These are phyloP conservation scores for Aureobasidium sp. DNA, from an alignment of 2,329 filamentous ascomycete species.

Conservation along the genomic window DNA sequence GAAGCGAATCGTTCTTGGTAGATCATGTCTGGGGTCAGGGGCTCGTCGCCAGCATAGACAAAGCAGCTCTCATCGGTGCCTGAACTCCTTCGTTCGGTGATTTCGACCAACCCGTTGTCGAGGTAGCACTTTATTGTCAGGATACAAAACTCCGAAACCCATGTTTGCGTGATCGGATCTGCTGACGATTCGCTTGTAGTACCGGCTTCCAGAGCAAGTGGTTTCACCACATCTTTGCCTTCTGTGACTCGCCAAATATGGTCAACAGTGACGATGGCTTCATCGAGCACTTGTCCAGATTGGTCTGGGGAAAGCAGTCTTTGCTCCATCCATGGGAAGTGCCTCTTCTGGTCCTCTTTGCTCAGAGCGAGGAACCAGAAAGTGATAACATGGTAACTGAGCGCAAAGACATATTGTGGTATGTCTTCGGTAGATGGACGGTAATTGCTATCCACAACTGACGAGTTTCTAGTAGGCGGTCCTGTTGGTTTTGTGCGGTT, in stretches of 20 bases:
- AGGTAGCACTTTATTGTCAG: constrained; percentile 16
- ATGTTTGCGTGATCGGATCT: constrained; percentile 1
- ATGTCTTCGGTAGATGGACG: constrained; percentile 58
- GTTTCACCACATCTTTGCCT: constrained; percentile 10
- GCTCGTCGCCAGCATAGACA: constrained; percentile 1
- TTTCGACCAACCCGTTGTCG: constrained; percentile 1
- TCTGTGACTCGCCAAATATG: constrained; percentile 79
- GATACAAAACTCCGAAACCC: constrained; percentile 17
- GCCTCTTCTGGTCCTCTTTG: constrained; percentile 76
- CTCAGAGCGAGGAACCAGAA: constrained; percentile 95
- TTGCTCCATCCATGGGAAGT: constrained; percentile 57
- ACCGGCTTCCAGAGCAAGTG: neutral
- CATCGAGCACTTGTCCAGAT: constrained; percentile 76
- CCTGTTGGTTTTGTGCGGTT: constrained; percentile 1
- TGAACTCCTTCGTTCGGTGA: constrained; percentile 18
- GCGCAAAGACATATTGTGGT: constrained; percentile 85
- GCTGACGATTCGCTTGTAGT: neutral
- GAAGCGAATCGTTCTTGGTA: constrained; percentile 19
- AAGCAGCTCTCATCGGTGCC: constrained; percentile 17
- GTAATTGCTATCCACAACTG: neutral
- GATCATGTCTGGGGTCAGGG: constrained; percentile 56
- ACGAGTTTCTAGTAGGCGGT: constrained; percentile 1
- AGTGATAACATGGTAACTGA: constrained; percentile 91
- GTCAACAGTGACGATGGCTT: constrained; percentile 87
- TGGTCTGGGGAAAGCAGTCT: constrained; percentile 50